These are phyloP conservation scores for Microthyrium microscopicum DNA, from an alignment of 2,329 filamentous ascomycete genomes.

Conservation along the genomic window DNA sequence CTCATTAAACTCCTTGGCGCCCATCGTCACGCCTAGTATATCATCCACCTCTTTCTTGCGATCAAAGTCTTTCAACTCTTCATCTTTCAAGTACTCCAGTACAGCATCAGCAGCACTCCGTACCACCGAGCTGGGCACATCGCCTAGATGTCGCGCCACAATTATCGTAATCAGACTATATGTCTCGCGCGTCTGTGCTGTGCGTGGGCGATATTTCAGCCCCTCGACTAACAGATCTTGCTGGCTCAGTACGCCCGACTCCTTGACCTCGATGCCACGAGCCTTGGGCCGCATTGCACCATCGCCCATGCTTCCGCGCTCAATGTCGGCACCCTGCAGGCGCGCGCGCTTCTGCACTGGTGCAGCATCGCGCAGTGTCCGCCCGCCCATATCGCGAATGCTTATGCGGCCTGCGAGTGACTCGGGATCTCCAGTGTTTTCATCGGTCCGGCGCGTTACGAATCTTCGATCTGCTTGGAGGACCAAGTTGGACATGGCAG, in stretches of 20 bases:
- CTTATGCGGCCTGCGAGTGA: conserved; percentile 88
- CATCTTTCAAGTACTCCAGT: conserved; percentile 83
- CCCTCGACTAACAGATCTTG: conserved; percentile 81
- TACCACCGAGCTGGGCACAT: conserved; percentile 82
- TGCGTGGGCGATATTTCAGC: conserved; percentile 79
- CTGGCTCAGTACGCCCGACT: conserved; percentile 64
- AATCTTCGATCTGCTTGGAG: conserved; percentile 98
- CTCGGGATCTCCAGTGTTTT: conserved; percentile 92
- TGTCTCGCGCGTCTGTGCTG: conserved; percentile 75
- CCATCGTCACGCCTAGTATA: conserved; percentile 66
- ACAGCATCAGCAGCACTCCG: conserved; percentile 87
- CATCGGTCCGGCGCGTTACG: conserved; percentile 78
- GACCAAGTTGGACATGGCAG: conserved; percentile 99
- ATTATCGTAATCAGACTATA: conserved; percentile 91
- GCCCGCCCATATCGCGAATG: conserved; percentile 84
- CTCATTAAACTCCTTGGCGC: conserved; percentile 88
- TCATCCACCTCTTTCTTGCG: conserved; percentile 98
- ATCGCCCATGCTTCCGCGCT: conserved; percentile 55
- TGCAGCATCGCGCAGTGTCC: conserved; percentile 61
- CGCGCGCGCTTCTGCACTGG: conserved; percentile 64
- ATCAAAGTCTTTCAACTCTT: conserved; percentile 90
- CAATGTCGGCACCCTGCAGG: conserved; percentile 46
- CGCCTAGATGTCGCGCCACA: conserved; percentile 73
- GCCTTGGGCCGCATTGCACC: conserved; percentile 40
- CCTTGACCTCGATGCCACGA: conserved; percentile 42